Conservation (phyloP, 352 stramenopile species). For the Phytophthora crassamura region DNA sequence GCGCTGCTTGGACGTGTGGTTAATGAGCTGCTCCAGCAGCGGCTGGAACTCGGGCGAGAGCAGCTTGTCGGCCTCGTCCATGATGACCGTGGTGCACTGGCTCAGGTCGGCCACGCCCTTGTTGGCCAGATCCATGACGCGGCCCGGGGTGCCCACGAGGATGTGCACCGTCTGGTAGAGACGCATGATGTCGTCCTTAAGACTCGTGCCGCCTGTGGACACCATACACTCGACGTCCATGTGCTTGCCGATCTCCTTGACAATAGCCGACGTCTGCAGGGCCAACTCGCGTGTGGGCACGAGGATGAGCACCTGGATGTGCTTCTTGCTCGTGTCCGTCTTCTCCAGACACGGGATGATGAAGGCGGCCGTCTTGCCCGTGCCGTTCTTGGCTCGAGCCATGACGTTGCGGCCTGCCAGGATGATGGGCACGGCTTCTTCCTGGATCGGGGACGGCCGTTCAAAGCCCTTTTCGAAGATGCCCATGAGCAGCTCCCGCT, state of each 20-base stretch:
- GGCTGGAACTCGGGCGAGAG: slow-evolving; percentile 98
- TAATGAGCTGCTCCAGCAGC: slow-evolving; percentile 98
- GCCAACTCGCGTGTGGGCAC: slow-evolving; percentile 99
- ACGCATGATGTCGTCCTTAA: slow-evolving; percentile 99
- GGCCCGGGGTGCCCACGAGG: slow-evolving; percentile 98
- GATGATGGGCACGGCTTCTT: slow-evolving; percentile 99
- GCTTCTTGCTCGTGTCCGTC: slow-evolving; percentile 95
- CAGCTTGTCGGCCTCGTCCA: slow-evolving; percentile 99
- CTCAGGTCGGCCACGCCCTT: slow-evolving; percentile 98
- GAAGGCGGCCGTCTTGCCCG: slow-evolving; percentile 99
- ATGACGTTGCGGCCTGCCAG: slow-evolving; percentile 98
- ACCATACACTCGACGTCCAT: slow-evolving; percentile 98
- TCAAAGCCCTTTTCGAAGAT: slow-evolving; percentile 99
- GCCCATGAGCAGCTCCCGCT: slow-evolving; percentile 98
- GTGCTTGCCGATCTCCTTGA: slow-evolving; percentile 99
- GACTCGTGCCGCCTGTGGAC: slow-evolving; percentile 97
- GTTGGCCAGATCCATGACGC: slow-evolving; percentile 98
- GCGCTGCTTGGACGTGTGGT: slow-evolving; percentile 91
- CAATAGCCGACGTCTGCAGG: slow-evolving; percentile 97
- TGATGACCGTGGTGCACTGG: slow-evolving; percentile 97
- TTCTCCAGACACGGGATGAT: slow-evolving; percentile 99
- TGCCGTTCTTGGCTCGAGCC: slow-evolving; percentile 99
- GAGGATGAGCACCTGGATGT: slow-evolving; percentile 99
- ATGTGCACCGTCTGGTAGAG: slow-evolving; percentile 99
- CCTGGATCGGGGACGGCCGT: slow-evolving; percentile 98